Evolutionary conservation across 345 rosid species (phyloP), one percentile per base, ranked within the genome.

Genomic region (Euphorbia lathyris): DNA sequence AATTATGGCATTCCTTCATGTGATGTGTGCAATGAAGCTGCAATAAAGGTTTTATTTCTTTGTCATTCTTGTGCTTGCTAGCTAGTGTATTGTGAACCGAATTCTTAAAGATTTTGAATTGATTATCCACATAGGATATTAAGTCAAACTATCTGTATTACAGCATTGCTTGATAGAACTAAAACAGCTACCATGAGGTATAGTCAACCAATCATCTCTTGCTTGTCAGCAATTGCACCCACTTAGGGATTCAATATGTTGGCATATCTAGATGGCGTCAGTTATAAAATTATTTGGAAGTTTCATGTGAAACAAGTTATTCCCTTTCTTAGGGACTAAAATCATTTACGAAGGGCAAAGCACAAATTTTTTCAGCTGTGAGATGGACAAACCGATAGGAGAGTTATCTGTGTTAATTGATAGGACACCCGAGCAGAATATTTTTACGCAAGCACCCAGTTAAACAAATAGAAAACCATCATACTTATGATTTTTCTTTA

Each of bases 1-100:
- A 87, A 74, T 81, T 77, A 80, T 70, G 93, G 84, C 63, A 81
- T 83, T 79, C 90, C 97, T 72, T 77, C 87, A 10, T 95, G 99
- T 56, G 87, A 87, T 81, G 88, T 95, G 55, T 95, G 99, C 84
- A 91, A 88, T 26, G 99, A 92, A 82, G 90, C 93, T 74, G 97
- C 87, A 30, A 68, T 95, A 38, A 95, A 95, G 97, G 99, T 92
- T 67, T 65, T 69, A 6, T 70, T 64, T 43, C 53, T 63, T 63
- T 62, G 36, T 43, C 22, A 30, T 38, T 20, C 25, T 17, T 17
- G 29, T 32, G 51, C 40, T 22, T 58, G 20, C 67, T 69, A 43
- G 17, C 30, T 32, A 25, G 64, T 51, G 43, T 22, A 25, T 48
- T 5, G 20, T 47, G 27, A n/a, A 43, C 36, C 22, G 2, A 56